A percentile compares a stretch with the other conserved stretches of the same genome.
phyloP scores from a whole-genome alignment of 345 rosid species.

The Clarkia xantiana region DNA sequence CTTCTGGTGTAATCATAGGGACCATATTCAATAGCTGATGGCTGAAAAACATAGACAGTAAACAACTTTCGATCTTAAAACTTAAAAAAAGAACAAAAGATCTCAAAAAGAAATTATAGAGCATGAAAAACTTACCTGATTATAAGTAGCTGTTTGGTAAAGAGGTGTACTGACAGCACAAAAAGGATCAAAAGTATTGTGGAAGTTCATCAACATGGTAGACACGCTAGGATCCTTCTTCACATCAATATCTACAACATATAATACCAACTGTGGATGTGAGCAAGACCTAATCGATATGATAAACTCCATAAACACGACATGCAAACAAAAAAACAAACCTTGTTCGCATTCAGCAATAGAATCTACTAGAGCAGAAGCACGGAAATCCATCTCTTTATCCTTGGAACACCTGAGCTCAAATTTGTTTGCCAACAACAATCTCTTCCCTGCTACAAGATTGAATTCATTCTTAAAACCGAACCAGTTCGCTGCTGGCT shows the following conservation, averaged over 20 bases:
- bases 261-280: not conserved
- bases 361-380: constrained; percentile 28
- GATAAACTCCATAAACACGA: not conserved
- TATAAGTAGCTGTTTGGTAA: constrained; percentile 88
- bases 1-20: constrained; percentile 94
- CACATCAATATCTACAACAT: constrained; percentile 24
- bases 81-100: not conserved
- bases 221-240: constrained; percentile 57
- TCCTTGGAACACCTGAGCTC: constrained; percentile 30
- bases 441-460: constrained; percentile 14
- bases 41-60: constrained; percentile 23
- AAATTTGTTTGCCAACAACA: constrained; percentile 16
- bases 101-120: not conserved
- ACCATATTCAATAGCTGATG: constrained; percentile 66
- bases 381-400: constrained; percentile 24
- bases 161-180: constrained; percentile 76
- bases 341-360: constrained; percentile 21
- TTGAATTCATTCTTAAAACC: constrained; percentile 15
- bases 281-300: not conserved
- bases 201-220: constrained; percentile 54
- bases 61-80: not conserved
- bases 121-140: constrained; percentile 39
- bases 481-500: constrained; percentile 7
- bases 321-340: not conserved
- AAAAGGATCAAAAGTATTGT: constrained; percentile 67